Evolutionary conservation across 2,329 filamentous ascomycete species (phyloP), one percentile per base, ranked within the genome.

Genomic region (Helminthosporium solani): DNA sequence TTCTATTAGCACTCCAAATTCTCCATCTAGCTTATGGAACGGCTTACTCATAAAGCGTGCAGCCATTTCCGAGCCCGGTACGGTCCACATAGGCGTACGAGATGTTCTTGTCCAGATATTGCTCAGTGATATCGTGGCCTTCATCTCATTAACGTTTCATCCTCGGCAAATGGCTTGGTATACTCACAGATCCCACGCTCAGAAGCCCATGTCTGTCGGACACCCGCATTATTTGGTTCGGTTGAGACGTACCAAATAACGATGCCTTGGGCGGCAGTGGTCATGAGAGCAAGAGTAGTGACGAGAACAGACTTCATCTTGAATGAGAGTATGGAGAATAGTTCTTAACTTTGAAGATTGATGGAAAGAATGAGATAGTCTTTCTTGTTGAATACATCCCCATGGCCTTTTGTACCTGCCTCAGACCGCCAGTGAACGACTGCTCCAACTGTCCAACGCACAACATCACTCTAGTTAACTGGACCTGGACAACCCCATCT

Each of bases 241-340:
- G 46, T 50, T 9, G 54, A 49, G 23, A 61, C 46, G 5, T 37
- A 31, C 38, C 58, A 57, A 30, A 58, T 48, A 23, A 60, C 44
- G 42, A 44, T 52, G n/a, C 47, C 43, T 4, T 38, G 38, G 4
- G 43, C 21, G 15, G 45, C 20, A 14, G 35, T 33, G 31, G 40
- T 41, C 5, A 46, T 19, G 14, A 47, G 31, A 12, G 39, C 25
- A 9, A 49, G 9, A 25, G 42, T 21, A n/a, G 42, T 38, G 30
- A 41, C 21, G 19, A 50, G 14, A n/a, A 37, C 38, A 23, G 27
- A 19, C 42, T 53, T 53, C 50, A 53, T 53, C 19, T 42, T 47
- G 16, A 82, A 82, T 3, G 85, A 40, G 35, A 18, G 33, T 35
- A 9, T 18, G 11, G 19, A 25, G 23, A 25, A 25, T 6, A 25